Evolutionary conservation across 2,329 filamentous ascomycete genomes (phyloP).

Genomic region (Scedosporium apiospermum): DNA sequence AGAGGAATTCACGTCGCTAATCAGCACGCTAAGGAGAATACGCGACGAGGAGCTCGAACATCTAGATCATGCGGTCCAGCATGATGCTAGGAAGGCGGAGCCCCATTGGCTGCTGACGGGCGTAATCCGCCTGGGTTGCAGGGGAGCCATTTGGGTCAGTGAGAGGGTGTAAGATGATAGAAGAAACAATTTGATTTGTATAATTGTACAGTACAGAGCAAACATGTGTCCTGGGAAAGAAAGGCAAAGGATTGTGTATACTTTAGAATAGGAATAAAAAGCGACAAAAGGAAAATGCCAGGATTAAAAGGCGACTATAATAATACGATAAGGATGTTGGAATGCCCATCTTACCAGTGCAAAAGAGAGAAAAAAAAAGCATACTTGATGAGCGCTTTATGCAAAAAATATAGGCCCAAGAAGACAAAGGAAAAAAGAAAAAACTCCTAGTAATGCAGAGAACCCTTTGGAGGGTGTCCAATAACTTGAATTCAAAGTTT

Average conservation of each 20-base stretch:
- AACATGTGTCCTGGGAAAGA: constrained; percentile 6
- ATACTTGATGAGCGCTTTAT: not conserved
- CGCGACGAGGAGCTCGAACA: constrained; percentile 96
- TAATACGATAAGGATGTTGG: not conserved
- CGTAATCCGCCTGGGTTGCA: constrained; percentile 81
- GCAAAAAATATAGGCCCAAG: not conserved
- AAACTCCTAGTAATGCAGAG: not conserved
- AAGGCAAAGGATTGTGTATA: not conserved
- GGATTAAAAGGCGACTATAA: not conserved
- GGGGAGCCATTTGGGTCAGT: constrained; percentile 86
- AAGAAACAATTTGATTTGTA: constrained; percentile 8
- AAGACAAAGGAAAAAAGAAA: not conserved
- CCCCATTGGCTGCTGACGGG: constrained; percentile 85
- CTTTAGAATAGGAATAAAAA: not conserved
- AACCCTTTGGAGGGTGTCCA: not conserved
- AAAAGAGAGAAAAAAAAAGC: not conserved
- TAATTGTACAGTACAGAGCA: constrained; percentile 12
- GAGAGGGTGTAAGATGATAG: constrained; percentile 50
- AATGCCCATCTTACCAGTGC: not conserved
- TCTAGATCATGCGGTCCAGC: constrained; percentile 85
- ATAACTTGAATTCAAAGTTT: not conserved
- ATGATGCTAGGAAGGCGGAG: constrained; percentile 82
- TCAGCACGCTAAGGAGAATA: constrained; percentile 69
- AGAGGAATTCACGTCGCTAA: constrained; percentile 63
- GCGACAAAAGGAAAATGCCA: not conserved